Base-by-base conservation (phyloP, 148 eudicot genomes). In the Arctostaphylos glauca region DNA sequence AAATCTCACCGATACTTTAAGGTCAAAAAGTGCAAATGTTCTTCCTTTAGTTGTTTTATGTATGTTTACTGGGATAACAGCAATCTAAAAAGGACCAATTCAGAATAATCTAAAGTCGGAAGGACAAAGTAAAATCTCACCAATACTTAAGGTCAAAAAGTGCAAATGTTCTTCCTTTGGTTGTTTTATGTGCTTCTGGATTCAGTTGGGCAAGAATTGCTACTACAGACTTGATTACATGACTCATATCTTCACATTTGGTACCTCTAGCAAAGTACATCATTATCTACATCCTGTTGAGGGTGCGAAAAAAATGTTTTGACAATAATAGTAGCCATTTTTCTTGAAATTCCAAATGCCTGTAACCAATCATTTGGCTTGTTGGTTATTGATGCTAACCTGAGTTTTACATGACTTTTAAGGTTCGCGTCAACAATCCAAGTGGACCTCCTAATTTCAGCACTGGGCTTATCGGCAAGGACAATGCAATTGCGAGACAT, bases 401-500 rank as follows among this genome's bases (percentile, higher is more conserved):
- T 1, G 9, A 72, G 76, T 72, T 47, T 49, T 64, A 49, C 25
- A 6, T 74, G 77, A 38, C 31, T 74, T 18, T 74, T 16, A 49
- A 74, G 77, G 77, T 74, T 8, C 77, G 77, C 14, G n/a, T 31
- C 77, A 74, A 74, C 56, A 5, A 49, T 21, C 56, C 10, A 74
- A 74, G 2, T 19, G 55, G 16, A 48, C 55, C 54, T n/a, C 58
- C 85, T 44, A 54, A 31, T 15, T 84, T 81, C 73, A 49, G 64
- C 55, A 83, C 83, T 1, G n/a, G 56, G 12, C 64, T 48, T 44
- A 80, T 83, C 9, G 88, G 88, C 49, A 13, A 31, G 31, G 85
- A 86, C 74, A 86, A 86, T 2, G 86, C 88, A 0, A 83, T 86
- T 56, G 85, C 83, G 67, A 83, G 88, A 47, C 86, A 83, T 15